phyloP scores from a whole-genome alignment of 148 eudicot genomes.

The Rheum nobile region DNA sequence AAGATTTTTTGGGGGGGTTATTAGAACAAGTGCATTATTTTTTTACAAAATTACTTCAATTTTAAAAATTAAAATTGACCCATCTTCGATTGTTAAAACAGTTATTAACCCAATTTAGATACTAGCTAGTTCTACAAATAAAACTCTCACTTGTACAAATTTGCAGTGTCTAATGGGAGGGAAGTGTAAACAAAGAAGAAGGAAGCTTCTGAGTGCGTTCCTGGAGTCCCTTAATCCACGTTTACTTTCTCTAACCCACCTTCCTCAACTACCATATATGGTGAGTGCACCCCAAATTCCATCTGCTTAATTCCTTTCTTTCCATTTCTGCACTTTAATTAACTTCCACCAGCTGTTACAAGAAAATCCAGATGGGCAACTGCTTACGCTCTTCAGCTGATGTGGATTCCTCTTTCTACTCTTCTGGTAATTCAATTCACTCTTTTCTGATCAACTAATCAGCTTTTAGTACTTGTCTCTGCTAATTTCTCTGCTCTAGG shows the following conservation, averaged over 20 bases:
- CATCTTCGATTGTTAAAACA: no score
- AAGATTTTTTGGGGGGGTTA: no score
- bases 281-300: not conserved
- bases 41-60: no score
- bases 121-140: no score
- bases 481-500: no score
- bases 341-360: not conserved
- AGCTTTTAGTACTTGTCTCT: no score
- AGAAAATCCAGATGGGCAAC: slow-evolving; percentile 3
- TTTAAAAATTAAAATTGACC: no score
- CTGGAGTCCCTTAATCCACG: not conserved
- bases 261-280: not conserved
- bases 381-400: not conserved
- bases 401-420: not conserved
- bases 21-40: no score
- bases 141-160: no score
- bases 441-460: not conserved
- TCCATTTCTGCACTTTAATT: not conserved
- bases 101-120: no score
- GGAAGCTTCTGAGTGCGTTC: not conserved
- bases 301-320: not conserved
- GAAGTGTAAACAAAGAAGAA: not conserved
- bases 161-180: no score
- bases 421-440: not conserved
- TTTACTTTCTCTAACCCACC: not conserved